Percentiles rank a stretch among this genome's conserved stretches.
phyloP scores from a whole-genome alignment of 768 basidiomycete genomes.

The Mrakia frigida region DNA sequence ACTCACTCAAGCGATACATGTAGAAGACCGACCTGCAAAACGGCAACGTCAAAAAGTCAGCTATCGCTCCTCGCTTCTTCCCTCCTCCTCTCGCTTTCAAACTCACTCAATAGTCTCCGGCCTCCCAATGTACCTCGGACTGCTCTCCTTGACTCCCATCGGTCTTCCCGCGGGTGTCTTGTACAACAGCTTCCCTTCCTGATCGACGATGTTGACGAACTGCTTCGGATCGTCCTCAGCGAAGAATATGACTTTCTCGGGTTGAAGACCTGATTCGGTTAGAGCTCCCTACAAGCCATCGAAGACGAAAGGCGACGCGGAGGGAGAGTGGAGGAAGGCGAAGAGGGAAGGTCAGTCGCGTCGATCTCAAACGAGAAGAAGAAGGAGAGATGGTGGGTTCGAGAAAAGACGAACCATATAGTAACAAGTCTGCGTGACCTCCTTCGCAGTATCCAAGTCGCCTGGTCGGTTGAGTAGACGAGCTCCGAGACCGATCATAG shows the following conservation, averaged over 20 bases:
- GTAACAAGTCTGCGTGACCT: slow-evolving; percentile 45
- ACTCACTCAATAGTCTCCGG: slow-evolving; percentile 48
- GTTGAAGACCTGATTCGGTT: slow-evolving; percentile 41
- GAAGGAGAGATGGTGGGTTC: no score
- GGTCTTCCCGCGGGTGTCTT: slow-evolving; percentile 28
- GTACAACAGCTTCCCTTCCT: slow-evolving; percentile 29
- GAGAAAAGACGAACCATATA: slow-evolving; percentile 32
- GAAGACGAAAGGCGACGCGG: no score
- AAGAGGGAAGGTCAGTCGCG: background rate
- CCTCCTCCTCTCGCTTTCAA: background rate
- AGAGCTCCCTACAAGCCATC: slow-evolving; percentile 39
- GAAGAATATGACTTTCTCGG: slow-evolving; percentile 41
- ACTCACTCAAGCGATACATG: slow-evolving; percentile 33
- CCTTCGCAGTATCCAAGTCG: slow-evolving; percentile 38
- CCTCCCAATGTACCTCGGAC: slow-evolving; percentile 42
- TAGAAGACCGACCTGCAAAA: slow-evolving; percentile 38
- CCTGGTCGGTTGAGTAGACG: slow-evolving; percentile 42
- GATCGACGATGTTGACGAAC: slow-evolving; percentile 29
- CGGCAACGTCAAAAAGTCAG: background rate
- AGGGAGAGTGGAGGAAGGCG: background rate
- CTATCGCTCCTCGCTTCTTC: background rate
- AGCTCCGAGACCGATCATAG: slow-evolving; percentile 48
- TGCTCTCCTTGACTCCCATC: slow-evolving; percentile 38
- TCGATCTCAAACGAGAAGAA: background rate
- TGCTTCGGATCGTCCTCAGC: slow-evolving; percentile 10